These are phyloP conservation scores for Fraxinus sp. DNA, from an alignment of 305 asterid species.

Conservation along the genomic window DNA sequence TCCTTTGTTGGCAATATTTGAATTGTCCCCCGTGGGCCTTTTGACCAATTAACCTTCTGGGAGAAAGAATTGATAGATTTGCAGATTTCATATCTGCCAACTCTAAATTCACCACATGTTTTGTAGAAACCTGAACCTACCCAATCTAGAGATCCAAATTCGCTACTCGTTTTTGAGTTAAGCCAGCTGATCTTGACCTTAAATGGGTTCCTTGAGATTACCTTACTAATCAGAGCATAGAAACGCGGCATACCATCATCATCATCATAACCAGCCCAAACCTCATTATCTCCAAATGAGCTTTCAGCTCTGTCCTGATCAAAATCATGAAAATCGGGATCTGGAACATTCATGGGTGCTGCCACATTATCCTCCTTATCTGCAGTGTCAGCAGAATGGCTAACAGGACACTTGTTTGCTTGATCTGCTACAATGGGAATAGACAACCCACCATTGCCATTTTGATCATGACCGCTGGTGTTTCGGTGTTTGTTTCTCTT, in stretches of 20 bases:
- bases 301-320: constrained; percentile 69
- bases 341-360: constrained; percentile 72
- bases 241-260: constrained; percentile 96
- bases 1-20: constrained; percentile 59
- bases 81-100: constrained; percentile 58
- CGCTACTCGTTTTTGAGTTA: constrained; percentile 68
- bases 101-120: constrained; percentile 87
- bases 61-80: constrained; percentile 74
- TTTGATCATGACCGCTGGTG: constrained; percentile 25
- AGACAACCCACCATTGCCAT: constrained; percentile 37
- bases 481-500: constrained; percentile 35
- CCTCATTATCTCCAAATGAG: constrained; percentile 71
- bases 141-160: constrained; percentile 71
- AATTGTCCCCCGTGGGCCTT: constrained; percentile 60
- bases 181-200: constrained; percentile 84
- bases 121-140: constrained; percentile 78
- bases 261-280: constrained; percentile 91
- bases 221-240: constrained; percentile 74
- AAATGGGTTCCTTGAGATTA: constrained; percentile 65
- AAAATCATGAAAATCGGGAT: constrained; percentile 92
- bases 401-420: constrained; percentile 19
- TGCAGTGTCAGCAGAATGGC: constrained; percentile 29
- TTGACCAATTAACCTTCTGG: constrained; percentile 72
- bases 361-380: constrained; percentile 21
- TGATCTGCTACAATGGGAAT: constrained; percentile 29